These are phyloP conservation scores for Rubroshorea leprosula DNA, from an alignment of 345 rosid genomes.

Conservation along the genomic window DNA sequence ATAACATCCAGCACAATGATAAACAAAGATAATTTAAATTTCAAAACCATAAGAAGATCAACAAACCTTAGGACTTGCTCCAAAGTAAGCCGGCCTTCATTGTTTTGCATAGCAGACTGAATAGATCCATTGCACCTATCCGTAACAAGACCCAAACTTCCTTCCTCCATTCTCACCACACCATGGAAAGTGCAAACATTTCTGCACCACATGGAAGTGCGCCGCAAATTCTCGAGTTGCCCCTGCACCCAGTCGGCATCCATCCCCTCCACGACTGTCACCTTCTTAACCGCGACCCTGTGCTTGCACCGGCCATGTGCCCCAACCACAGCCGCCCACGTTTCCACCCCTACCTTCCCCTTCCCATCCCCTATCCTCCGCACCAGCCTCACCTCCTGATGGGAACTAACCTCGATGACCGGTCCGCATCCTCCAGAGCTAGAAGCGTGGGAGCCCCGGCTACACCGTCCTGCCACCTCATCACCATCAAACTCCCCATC, in stretches of 20 bases:
- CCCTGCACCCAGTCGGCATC: conserved; percentile 77
- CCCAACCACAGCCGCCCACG: conserved; percentile 61
- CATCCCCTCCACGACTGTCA: conserved; percentile 56
- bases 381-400: conserved; percentile 59
- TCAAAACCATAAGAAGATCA: background rate
- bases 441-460: conserved; percentile 51
- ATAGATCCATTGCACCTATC: conserved; percentile 86
- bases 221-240: conserved; percentile 69
- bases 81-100: conserved; percentile 90
- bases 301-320: conserved; percentile 56
- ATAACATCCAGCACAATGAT: too few species aligned
- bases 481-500: conserved; percentile 22
- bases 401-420: conserved; percentile 69
- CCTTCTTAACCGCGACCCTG: conserved; percentile 69
- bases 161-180: conserved; percentile 59
- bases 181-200: conserved; percentile 94
- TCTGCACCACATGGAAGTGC: conserved; percentile 88
- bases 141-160: conserved; percentile 64
- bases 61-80: conserved; percentile 88
- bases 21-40: background rate
- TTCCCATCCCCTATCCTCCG: conserved; percentile 62
- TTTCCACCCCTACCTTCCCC: conserved; percentile 56
- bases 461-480: conserved; percentile 30
- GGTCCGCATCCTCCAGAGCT: conserved; percentile 67
- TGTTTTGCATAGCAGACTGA: conserved; percentile 78